Base-by-base conservation (phyloP, 176 grass and related monocot species). In the Oryza officinalis region DNA sequence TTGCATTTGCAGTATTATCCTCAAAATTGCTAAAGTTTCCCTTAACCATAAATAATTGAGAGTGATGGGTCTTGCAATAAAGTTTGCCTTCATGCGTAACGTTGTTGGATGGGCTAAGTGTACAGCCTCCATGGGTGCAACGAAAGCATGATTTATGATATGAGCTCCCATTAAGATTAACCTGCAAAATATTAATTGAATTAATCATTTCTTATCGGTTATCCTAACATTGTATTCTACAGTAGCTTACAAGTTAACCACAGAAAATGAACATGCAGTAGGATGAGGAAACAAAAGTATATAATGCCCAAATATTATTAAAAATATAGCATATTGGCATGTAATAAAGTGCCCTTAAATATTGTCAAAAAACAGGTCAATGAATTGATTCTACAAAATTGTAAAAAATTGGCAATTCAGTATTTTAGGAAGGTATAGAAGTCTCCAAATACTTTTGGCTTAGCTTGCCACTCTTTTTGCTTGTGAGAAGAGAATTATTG, bases 111-210 rank as follows among this genome's bases (percentile, higher is more conserved):
- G 93, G 84, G 67, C 65, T 94, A 32, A 99, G 94, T 17, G 80
- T 87, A 67, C 97, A 99, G 37, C 97, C 93, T 65, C 97, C 97
- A 74, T 94, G 91, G 81, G 76, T 90, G 75, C 97, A 99, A 65
- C 92, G 94, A 52, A 99, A 99, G 84, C 97, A 96, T 65, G 91
- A 87, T 84, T 94, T 94, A 73, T 99, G 97, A 87, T 99, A 99
- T 12, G 93, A 74, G 32, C 44, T 83, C 72, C 91, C 97, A 72
- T 99, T 79, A 59, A 99, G 87, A 61, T 85, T 72, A 65, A 99
- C 94, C 97, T 99, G 79, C 3, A 54, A 65, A 75, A 67, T 43
- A 68, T 43, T 22, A 40, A 68, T 33, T 54, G 11, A 43, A 67
- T 3, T 14, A 43, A 77, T 7, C 13, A 30, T 25, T 32, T 74